phyloP scores from a whole-genome alignment of 2,329 filamentous ascomycete species.

The Hypoxylon sp. region DNA sequence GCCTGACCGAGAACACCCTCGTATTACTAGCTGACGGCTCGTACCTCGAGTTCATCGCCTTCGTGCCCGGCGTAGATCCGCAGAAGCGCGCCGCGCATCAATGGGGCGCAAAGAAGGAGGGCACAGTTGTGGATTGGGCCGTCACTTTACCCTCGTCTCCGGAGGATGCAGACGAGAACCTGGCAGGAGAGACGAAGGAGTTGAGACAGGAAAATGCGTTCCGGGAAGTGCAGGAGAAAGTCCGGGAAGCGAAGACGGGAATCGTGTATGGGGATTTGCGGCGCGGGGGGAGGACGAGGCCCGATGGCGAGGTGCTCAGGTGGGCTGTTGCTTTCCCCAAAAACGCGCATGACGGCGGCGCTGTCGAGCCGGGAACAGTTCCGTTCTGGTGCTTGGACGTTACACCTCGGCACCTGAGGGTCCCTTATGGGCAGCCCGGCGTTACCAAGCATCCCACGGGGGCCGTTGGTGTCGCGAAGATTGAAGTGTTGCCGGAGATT shows the following conservation, averaged over 20 bases:
- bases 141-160: constrained; percentile 56
- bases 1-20: constrained; percentile 71
- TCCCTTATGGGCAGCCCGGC: constrained; percentile 58
- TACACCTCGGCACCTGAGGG: constrained; percentile 67
- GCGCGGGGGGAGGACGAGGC: constrained; percentile 65
- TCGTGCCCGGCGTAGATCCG: constrained; percentile 60
- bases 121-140: constrained; percentile 71
- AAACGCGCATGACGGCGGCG: constrained; percentile 26
- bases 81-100: constrained; percentile 62
- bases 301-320: constrained; percentile 67
- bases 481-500: constrained; percentile 55
- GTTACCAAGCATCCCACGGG: constrained; percentile 63
- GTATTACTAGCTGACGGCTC: constrained; percentile 72
- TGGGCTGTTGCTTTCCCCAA: constrained; percentile 66
- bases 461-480: constrained; percentile 62
- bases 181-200: not conserved
- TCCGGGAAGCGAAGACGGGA: constrained; percentile 50
- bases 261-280: constrained; percentile 63
- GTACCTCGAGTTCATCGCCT: constrained; percentile 76
- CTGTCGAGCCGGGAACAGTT: constrained; percentile 60
- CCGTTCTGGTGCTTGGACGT: constrained; percentile 77
- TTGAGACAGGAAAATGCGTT: constrained; percentile 53
- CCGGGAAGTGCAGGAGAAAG: constrained; percentile 53
- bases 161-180: not conserved
- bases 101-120: constrained; percentile 67